These are phyloP conservation scores for Lithospermum erythrorhizon DNA, from an alignment of 257 asterid species.

Conservation along the genomic window DNA sequence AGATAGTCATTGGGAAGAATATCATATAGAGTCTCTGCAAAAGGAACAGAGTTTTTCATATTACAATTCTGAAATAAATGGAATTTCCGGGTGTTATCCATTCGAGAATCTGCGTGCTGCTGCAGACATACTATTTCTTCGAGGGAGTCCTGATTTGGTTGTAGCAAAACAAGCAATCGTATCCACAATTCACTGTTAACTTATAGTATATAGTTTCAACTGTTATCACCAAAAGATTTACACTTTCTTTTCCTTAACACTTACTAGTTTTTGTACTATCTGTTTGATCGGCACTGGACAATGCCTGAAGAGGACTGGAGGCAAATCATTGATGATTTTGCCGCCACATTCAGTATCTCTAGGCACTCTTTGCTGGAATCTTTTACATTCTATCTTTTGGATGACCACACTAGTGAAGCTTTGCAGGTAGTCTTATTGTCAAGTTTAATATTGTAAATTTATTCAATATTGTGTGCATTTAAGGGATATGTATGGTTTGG, in stretches of 20 bases:
- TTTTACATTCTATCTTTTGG: constrained; percentile 68
- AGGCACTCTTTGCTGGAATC: constrained; percentile 87
- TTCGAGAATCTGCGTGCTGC: constrained; percentile 69
- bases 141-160: constrained; percentile 80
- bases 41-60: constrained; percentile 31
- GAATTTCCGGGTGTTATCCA: constrained; percentile 73
- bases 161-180: constrained; percentile 89
- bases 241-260: constrained; percentile 35
- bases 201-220: constrained; percentile 6
- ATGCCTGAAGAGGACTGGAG: constrained; percentile 65
- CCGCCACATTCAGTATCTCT: constrained; percentile 65
- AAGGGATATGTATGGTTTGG: background rate
- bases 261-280: constrained; percentile 82
- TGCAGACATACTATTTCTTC: constrained; percentile 75
- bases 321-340: constrained; percentile 68
- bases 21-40: constrained; percentile 32
- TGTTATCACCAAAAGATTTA: background rate
- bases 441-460: background rate
- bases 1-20: constrained; percentile 39
- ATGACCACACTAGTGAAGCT: constrained; percentile 78
- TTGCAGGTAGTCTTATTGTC: constrained; percentile 42
- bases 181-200: constrained; percentile 34
- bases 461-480: background rate
- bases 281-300: constrained; percentile 86
- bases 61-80: constrained; percentile 46